These are phyloP conservation scores for Rhizophagus clarus DNA, from an alignment of 192 early-diverging fungal genomes.

Conservation along the genomic window DNA sequence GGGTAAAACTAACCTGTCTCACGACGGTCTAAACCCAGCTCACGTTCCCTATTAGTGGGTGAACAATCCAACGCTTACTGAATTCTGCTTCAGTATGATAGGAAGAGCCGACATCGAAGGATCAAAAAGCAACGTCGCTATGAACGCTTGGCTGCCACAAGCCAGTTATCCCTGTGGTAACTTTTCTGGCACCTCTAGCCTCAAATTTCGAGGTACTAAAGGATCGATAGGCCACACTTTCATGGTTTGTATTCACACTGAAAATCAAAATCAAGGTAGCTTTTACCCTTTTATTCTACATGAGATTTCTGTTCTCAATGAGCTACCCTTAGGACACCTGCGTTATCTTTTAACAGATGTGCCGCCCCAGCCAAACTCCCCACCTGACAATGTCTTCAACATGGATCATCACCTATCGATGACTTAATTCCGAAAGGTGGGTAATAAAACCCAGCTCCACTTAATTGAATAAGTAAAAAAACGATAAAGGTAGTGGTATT, in stretches of 20 bases:
- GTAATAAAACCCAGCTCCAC: too few species aligned
- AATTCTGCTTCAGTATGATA: slow-evolving; percentile 87
- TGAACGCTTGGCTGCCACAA: slow-evolving; percentile 80
- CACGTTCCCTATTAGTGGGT: slow-evolving; percentile 90
- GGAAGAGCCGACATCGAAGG: slow-evolving; percentile 86
- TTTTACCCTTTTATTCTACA: slow-evolving; percentile 78
- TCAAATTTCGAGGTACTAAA: slow-evolving; percentile 62
- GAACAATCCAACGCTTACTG: slow-evolving; percentile 86
- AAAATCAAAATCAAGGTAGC: slow-evolving; percentile 72
- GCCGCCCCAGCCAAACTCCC: slow-evolving; percentile 79
- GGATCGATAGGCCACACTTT: slow-evolving; percentile 42
- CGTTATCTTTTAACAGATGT: slow-evolving; percentile 80
- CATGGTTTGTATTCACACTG: slow-evolving; percentile 39
- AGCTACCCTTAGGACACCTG: slow-evolving; percentile 80
- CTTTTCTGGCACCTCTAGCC: slow-evolving; percentile 81
- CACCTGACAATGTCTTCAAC: slow-evolving; percentile 72
- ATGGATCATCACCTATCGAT: slow-evolving; percentile 41
- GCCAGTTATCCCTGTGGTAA: slow-evolving; percentile 83
- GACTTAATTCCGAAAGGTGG: too few species aligned
- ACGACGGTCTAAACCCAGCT: slow-evolving; percentile 94
- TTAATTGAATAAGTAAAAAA: too few species aligned
- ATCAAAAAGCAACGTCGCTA: slow-evolving; percentile 86
- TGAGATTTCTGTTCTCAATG: slow-evolving; percentile 78
- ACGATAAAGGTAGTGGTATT: too few species aligned
- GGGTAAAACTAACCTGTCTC: slow-evolving; percentile 97